phyloP scores from a whole-genome alignment of 345 rosid species.

The Limnanthes douglasii region DNA sequence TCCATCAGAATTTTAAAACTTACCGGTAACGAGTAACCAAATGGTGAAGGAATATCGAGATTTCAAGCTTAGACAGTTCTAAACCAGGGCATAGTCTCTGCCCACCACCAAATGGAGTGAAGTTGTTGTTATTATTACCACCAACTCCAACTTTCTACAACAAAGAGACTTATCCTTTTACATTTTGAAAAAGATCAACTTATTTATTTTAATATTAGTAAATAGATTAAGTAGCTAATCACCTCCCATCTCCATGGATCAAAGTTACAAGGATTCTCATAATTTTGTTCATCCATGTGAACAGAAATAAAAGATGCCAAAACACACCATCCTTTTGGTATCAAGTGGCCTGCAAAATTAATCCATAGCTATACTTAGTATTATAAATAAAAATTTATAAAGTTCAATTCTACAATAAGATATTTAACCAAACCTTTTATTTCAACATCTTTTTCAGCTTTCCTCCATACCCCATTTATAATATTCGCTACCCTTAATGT shows the following conservation, averaged over 20 bases:
- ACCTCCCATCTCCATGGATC: slow-evolving; percentile 99
- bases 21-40: slow-evolving; percentile 68
- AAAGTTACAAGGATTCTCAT: slow-evolving; percentile 60
- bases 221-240: slow-evolving; percentile 5
- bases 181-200: not conserved
- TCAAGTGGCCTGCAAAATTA: slow-evolving; percentile 52
- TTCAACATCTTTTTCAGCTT: slow-evolving; percentile 68
- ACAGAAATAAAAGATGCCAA: slow-evolving; percentile 74
- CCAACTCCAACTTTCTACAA: slow-evolving; percentile 39
- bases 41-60: slow-evolving; percentile 84
- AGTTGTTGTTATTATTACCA: slow-evolving; percentile 38
- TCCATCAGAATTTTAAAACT: not conserved
- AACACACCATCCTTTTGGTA: slow-evolving; percentile 93
- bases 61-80: slow-evolving; percentile 84
- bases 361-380: not conserved
- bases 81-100: slow-evolving; percentile 94
- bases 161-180: not conserved
- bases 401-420: not conserved
- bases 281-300: slow-evolving; percentile 80
- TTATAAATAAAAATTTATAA: not conserved
- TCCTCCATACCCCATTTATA: slow-evolving; percentile 91
- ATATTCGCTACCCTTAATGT: slow-evolving; percentile 83
- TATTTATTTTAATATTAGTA: not conserved
- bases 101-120: slow-evolving; percentile 98
- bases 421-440: slow-evolving; percentile 40